Evolutionary conservation across 805 yeast genomes (phyloP), one percentile per base, ranked within the genome.

Genomic region (Kuraishia cidri): DNA sequence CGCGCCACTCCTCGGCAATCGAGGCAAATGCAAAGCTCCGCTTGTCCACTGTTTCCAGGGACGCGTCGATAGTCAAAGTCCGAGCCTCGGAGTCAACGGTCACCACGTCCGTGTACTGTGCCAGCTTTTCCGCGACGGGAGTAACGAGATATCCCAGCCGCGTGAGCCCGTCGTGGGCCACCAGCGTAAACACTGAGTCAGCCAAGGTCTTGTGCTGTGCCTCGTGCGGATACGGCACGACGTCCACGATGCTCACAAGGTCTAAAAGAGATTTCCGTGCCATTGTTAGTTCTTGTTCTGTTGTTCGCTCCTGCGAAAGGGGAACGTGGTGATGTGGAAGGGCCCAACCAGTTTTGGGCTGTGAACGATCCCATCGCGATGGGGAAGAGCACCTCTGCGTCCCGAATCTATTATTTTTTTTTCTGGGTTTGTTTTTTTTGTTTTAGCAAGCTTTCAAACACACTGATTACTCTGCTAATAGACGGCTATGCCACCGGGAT

Each of bases 1-100:
- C 38, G 40, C 58, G 58, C 64, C 78, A 62, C 9, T 29, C 21
- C 0, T 19, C 18, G 1, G 75, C 83, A 2, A 79, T 39, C 8
- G 38, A 31, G 2, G 53, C 66, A 33, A 83, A 52, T 0, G 56
- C 55, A 1, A 34, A 37, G 33, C 56, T 64, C 39, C 80, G 47
- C 22, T 47, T 45, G 16, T 68, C 74, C 19, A 66, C 27, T 0
- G 69, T 58, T 35, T 58, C 50, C 15, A 60, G 47, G 0, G 42
- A 24, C 1, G 52, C 21, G 4, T 38, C 24, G 5, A 72, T 46
- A 3, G 37, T 36, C 2, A 72, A 58, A 1, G 43, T 43, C 24
- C 47, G 48, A 4, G 26, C 20, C 0, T 22, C 26, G 6, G 45
- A 40, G 31, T 62, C 54, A 3, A 64, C 54, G 1, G 21, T 24